A percentile compares a stretch with the other conserved stretches of the same genome.
These are phyloP conservation scores for Rugosomyces carneus DNA, from an alignment of 1,284 basidiomycete genomes.

Conservation along the genomic window DNA sequence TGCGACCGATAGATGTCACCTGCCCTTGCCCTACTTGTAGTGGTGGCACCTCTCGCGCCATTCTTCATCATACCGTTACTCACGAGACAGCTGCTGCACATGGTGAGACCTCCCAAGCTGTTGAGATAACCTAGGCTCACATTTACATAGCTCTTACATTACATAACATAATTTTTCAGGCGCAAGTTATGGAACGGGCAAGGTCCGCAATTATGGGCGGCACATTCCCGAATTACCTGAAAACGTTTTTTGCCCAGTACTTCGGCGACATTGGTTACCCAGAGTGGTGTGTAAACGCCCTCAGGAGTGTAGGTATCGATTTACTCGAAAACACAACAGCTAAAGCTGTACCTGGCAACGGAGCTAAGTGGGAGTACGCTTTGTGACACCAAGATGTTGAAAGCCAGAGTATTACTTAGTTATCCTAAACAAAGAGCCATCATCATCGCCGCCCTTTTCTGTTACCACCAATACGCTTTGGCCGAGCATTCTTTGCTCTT, in stretches of 20 bases:
- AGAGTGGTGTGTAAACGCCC: slow-evolving; percentile 77
- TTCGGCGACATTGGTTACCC: slow-evolving; percentile 70
- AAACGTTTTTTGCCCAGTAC: slow-evolving; percentile 66
- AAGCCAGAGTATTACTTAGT: neutral
- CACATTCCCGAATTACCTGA: slow-evolving; percentile 70
- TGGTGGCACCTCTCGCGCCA: slow-evolving; percentile 57
- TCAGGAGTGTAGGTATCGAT: slow-evolving; percentile 52
- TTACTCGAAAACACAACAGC: slow-evolving; percentile 49
- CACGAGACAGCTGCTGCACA: slow-evolving; percentile 78
- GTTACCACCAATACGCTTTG: slow-evolving; percentile 31
- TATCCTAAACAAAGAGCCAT: neutral
- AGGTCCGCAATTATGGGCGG: slow-evolving; percentile 72
- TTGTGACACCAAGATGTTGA: neutral
- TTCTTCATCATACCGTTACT: slow-evolving; percentile 67
- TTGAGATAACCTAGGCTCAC: slow-evolving; percentile 10
- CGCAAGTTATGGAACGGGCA: slow-evolving; percentile 73
- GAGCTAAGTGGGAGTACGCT: slow-evolving; percentile 70
- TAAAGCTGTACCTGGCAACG: slow-evolving; percentile 51
- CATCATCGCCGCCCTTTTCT: slow-evolving; percentile 39
- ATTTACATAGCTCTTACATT: slow-evolving; percentile 56
- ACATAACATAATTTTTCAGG: slow-evolving; percentile 80
- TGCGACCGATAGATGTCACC: slow-evolving; percentile 60
- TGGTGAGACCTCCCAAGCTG: slow-evolving; percentile 35
- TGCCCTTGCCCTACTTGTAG: slow-evolving; percentile 80
- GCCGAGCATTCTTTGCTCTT: slow-evolving; percentile 73